Evolutionary conservation across 768 basidiomycete species (phyloP), one percentile per base, ranked within the genome.

Genomic region (Boletellus ananiceps): DNA sequence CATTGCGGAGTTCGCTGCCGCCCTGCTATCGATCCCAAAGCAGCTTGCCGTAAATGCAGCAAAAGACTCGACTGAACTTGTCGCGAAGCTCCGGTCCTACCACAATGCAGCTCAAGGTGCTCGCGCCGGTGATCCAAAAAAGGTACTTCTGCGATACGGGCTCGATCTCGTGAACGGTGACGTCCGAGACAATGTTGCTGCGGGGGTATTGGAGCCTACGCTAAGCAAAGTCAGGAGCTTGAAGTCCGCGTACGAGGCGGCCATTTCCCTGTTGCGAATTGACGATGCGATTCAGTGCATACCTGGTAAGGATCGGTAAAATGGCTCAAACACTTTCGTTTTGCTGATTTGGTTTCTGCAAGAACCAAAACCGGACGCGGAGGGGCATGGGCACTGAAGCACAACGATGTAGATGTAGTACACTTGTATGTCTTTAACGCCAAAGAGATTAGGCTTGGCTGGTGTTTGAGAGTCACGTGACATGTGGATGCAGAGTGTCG

Each of bases 101-200:
- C 96, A 99, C 74, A 93, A 93, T 58, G 88, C 92, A 39, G 94
- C 94, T 3, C 95, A 96, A 71, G 93, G 86, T 57, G 95, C 93
- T 2, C 85, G 91, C 2, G 77, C 74, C 0, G 88, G 89, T 35
- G 96, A 98, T 69, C 88, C 92, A 14, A 95, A 93, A 72, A 91
- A 96, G 68, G 82, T 72, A 5, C 76, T 97, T 34, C 70, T 94
- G 68, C 88, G 90, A 52, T 98, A 96, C 68, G 96, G 96, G 1
- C 80, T 99, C 50, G 96, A 99, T 70, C 74, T 99, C 42, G 72
- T 96, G 64, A 90, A 94, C 60, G 96, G 96, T 25, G 86, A 94
- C 61, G 91, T 97, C 40, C 79, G 93, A 45, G 96, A 99, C 72
- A 99, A 99, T 63, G 84, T 96, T 37, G 74, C 80, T 40, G 93